Evolutionary conservation across 1,284 basidiomycete genomes (phyloP).

Genomic region (Irpex sp.): DNA sequence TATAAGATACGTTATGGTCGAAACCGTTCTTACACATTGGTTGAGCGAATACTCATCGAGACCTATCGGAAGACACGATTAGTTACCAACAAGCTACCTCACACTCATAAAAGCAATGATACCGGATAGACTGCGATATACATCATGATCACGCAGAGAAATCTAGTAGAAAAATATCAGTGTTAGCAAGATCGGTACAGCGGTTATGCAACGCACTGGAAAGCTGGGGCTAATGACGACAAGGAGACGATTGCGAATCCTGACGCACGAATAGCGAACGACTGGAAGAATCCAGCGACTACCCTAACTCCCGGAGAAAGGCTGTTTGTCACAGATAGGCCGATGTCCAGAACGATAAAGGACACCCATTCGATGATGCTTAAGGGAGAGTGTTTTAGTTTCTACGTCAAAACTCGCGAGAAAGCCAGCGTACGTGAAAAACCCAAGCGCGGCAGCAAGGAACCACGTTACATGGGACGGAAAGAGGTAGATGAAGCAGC

Average conservation of each 20-base stretch:
- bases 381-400: neutral
- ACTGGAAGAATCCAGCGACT: conserved; percentile 59
- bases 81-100: neutral
- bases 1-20: neutral
- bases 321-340: conserved; percentile 40
- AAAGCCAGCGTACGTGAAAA: conserved; percentile 42
- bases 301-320: conserved; percentile 47
- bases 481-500: conserved; percentile 83
- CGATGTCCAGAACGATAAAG: conserved; percentile 54
- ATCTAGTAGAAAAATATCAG: conserved; percentile 36
- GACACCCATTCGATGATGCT: conserved; percentile 48
- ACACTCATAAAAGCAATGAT: conserved; percentile 13
- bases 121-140: conserved; percentile 57
- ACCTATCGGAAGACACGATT: conserved; percentile 30
- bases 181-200: conserved; percentile 1
- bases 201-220: conserved; percentile 39
- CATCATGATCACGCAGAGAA: conserved; percentile 78
- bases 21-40: conserved; percentile 63
- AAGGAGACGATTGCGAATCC: conserved; percentile 73
- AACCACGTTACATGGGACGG: conserved; percentile 86
- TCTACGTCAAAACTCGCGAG: neutral
- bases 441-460: conserved; percentile 46
- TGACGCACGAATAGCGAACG: conserved; percentile 70
- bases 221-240: conserved; percentile 59
- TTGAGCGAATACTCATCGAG: conserved; percentile 68